Evolutionary conservation across 192 early-diverging fungal species (phyloP).

Genomic region (Bifiguratus adelaidae): DNA sequence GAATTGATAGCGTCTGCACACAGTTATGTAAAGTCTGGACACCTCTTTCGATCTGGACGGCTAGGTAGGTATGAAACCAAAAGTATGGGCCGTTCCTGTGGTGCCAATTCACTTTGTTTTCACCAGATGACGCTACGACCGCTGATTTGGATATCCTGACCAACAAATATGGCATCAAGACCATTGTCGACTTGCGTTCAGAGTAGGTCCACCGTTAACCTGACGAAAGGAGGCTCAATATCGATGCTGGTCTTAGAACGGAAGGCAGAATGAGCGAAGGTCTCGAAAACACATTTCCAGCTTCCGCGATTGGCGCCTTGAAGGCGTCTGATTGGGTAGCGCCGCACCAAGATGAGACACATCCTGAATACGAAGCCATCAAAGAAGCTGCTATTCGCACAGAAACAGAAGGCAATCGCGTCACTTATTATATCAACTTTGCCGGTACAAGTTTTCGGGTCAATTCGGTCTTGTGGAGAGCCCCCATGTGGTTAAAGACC

Average conservation of each 20-base stretch:
- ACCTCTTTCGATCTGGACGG: conserved; percentile 26
- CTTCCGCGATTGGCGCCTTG: conserved; percentile 15
- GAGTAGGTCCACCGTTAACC: no score
- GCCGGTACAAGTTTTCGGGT: conserved; percentile 21
- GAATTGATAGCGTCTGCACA: neutral
- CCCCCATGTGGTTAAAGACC: no score
- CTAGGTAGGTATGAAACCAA: no score
- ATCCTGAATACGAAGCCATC: no score
- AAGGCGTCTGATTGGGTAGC: neutral
- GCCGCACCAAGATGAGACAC: no score
- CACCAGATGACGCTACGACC: conserved; percentile 21
- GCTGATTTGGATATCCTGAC: conserved; percentile 17
- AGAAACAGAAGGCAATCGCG: conserved; percentile 1
- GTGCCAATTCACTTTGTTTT: no score
- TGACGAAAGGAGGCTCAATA: no score
- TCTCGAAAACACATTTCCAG: conserved; percentile 19
- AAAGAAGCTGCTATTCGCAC: no score
- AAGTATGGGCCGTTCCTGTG: no score
- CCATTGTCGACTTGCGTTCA: conserved; percentile 27
- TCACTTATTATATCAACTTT: conserved; percentile 18
- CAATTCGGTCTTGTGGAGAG: no score
- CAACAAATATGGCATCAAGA: conserved; percentile 13
- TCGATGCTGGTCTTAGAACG: neutral
- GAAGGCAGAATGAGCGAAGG: conserved; percentile 15
- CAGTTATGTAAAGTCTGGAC: conserved; percentile 16